Evolutionary conservation across 208 protist genomes (phyloP).

Genomic region (Acanthamoeba divionensis): DNA sequence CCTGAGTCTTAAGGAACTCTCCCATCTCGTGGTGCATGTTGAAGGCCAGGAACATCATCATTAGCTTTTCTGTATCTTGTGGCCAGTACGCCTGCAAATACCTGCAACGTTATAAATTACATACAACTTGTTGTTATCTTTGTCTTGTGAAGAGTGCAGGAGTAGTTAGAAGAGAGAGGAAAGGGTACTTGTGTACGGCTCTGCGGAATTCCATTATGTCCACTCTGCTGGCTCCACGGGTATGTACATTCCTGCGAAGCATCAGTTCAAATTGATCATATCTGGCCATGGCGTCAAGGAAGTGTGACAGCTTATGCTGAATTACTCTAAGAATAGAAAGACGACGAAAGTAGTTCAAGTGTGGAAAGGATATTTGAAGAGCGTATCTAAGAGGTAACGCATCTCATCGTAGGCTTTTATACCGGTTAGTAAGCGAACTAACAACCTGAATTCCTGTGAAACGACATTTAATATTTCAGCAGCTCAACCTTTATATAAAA

Average conservation of each 20-base stretch:
- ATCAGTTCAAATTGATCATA: slow-evolving; percentile 47
- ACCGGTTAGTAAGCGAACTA: slow-evolving; percentile 18
- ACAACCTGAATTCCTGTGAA: slow-evolving; percentile 8
- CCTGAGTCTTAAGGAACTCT: slow-evolving; percentile 22
- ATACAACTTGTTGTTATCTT: too few relatives aligned
- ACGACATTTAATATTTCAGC: too few relatives aligned
- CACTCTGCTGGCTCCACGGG: neutral
- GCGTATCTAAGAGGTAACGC: slow-evolving; percentile 5
- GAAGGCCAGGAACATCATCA: slow-evolving; percentile 47
- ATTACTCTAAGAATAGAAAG: neutral
- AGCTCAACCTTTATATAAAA: too few relatives aligned
- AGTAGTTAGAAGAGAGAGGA: too few relatives aligned
- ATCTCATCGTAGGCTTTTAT: slow-evolving; percentile 26
- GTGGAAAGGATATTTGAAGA: neutral
- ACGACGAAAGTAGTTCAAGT: neutral
- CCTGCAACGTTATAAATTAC: too few relatives aligned
- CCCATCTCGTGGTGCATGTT: slow-evolving; percentile 54
- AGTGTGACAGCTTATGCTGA: neutral
- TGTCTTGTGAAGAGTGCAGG: too few relatives aligned
- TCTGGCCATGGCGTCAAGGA: neutral
- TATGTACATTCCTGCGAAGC: neutral
- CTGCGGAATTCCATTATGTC: slow-evolving; percentile 2
- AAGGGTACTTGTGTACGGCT: slow-evolving; percentile 17
- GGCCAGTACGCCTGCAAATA: neutral
- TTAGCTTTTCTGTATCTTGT: slow-evolving; percentile 9